Conservation (phyloP, 139 green algal genomes). For the Edaphochlamys debaryana region DNA sequence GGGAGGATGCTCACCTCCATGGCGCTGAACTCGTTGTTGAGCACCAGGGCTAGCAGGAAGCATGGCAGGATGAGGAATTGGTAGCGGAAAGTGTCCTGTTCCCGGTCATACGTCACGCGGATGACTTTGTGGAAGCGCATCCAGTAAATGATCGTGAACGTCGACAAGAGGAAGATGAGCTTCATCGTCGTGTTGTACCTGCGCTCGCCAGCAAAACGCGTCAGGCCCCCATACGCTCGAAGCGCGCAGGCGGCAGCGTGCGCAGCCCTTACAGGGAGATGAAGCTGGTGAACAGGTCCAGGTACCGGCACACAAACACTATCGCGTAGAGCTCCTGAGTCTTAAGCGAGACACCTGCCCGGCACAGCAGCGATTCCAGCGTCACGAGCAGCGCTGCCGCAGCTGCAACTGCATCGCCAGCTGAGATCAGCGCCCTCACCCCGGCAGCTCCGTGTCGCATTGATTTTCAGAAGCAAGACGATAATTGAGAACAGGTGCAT, state of each 20-base stretch:
- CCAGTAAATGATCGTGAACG: slow-evolving; percentile 91
- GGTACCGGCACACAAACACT: slow-evolving; percentile 96
- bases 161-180: slow-evolving; percentile 90
- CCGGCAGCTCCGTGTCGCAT: slow-evolving; percentile 90
- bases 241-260: too few relatives aligned
- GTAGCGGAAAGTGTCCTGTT: slow-evolving; percentile 97
- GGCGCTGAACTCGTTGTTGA: slow-evolving; percentile 81
- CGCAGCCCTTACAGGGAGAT: slow-evolving; percentile 83
- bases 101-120: slow-evolving; percentile 93
- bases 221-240: neutral
- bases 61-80: slow-evolving; percentile 87
- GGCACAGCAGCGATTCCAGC: neutral
- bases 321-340: slow-evolving; percentile 98
- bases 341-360: slow-evolving; percentile 94
- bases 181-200: slow-evolving; percentile 99
- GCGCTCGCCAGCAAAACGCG: neutral
- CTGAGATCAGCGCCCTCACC: slow-evolving; percentile 63
- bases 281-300: slow-evolving; percentile 96
- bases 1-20: too few relatives aligned
- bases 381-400: slow-evolving; percentile 3
- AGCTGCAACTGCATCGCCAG: too few relatives aligned
- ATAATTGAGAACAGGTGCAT: slow-evolving; percentile 94
- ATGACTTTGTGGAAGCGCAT: slow-evolving; percentile 93
- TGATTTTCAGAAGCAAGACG: slow-evolving; percentile 97
- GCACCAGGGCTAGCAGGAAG: slow-evolving; percentile 79